Evolutionary conservation across 176 grass and related monocot genomes (phyloP), one percentile per base, ranked within the genome.

Genomic region (Areca catechu): DNA sequence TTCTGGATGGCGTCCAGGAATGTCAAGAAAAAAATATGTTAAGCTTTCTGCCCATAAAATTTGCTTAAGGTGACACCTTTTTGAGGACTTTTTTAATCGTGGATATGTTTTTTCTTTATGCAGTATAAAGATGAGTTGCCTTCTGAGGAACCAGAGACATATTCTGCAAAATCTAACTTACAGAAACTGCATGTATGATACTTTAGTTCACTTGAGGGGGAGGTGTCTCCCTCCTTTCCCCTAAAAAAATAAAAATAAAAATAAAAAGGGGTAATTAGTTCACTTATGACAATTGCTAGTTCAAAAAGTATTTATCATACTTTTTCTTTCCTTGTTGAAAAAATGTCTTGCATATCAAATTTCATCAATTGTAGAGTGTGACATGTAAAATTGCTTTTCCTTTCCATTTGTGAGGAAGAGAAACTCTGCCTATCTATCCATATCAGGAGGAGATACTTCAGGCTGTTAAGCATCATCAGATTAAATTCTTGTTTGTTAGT

Each of bases 361-460:
- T 43, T 43, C 34, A 43, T 43, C 34, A 14, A 43, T 43, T 43
- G 9, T 10, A 3, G 14, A 37, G 30, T 37, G 9, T 37, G 2
- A 37, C 12, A 37, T 37, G 9, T 37, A 1, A 9, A 10, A 1
- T 10, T 37, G 4, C 12, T 37, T 37, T 37, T 43, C 48, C 48
- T 21, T 67, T 57, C 9, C 67, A 56, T 56, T 56, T 76, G 55
- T 20, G 62, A 96, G 80, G 86, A 97, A 76, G 86, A 97, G 51
- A 69, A 83, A 91, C 80, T 34, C 86, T 97, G 49, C 92, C 92
- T 47, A 91, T 90, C 24, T 88, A 88, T 66, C 74, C 79, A 71
- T 88, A 87, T 58, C 78, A 77, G 74, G 92, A 97, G 18, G 61
- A 85, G 67, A 60, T 97, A 51, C 83, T 97, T 20, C 63, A 85